These are phyloP conservation scores for Phoma sp. DNA, from an alignment of 2,329 filamentous ascomycete species.

Conservation along the genomic window DNA sequence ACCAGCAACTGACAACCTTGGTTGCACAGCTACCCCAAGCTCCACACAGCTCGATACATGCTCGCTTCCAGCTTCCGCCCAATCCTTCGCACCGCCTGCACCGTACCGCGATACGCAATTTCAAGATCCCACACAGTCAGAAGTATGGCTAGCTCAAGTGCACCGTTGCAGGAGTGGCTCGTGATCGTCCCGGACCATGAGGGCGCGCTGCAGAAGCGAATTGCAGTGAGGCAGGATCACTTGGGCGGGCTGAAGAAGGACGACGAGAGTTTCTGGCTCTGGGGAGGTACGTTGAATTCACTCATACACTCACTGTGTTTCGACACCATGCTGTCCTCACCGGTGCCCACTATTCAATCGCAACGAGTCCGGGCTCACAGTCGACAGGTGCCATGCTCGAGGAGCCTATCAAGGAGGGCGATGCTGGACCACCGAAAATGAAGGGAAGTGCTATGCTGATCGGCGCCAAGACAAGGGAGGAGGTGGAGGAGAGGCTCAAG, in stretches of 20 bases:
- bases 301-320: neutral
- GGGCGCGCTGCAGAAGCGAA: slow-evolving; percentile 50
- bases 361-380: neutral
- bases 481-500: slow-evolving; percentile 69
- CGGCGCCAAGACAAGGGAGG: slow-evolving; percentile 70
- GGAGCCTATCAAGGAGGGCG: slow-evolving; percentile 60
- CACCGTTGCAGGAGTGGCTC: slow-evolving; percentile 55
- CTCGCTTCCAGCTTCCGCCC: neutral
- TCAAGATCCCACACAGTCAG: neutral
- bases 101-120: neutral
- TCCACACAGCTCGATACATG: slow-evolving; percentile 1
- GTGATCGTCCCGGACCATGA: slow-evolving; percentile 56
- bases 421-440: slow-evolving; percentile 67
- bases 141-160: slow-evolving; percentile 20
- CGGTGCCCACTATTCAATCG: too few species aligned
- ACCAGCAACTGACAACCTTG: slow-evolving; percentile 2
- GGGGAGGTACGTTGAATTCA: slow-evolving; percentile 34
- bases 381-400: slow-evolving; percentile 43
- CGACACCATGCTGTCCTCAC: neutral
- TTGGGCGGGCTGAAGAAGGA: slow-evolving; percentile 38
- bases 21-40: slow-evolving; percentile 6
- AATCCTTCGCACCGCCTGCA: neutral
- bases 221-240: slow-evolving; percentile 50
- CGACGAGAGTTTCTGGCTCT: slow-evolving; percentile 42
- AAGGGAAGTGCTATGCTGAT: slow-evolving; percentile 74